Percentiles rank a stretch among this genome's conserved stretches.
Evolutionary conservation across 73 alveolate genomes (phyloP).

Genomic region (Tetrahymena thermophila): DNA sequence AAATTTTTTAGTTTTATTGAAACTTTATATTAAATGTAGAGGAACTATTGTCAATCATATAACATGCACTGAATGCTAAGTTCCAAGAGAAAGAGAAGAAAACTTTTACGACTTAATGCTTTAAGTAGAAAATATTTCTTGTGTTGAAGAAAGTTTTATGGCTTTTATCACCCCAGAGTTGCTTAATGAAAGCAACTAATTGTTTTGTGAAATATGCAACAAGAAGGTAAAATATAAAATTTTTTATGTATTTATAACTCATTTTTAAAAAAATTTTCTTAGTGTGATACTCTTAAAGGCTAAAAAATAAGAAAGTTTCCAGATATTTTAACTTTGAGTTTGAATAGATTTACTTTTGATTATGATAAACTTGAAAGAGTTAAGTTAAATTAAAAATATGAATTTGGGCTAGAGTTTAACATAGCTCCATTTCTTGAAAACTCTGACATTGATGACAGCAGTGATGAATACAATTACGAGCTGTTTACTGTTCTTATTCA

Average conservation of each 20-base stretch:
- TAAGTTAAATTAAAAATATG: constrained; percentile 81
- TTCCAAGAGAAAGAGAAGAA: constrained; percentile 69
- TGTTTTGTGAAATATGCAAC: constrained; percentile 80
- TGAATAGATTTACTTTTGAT: constrained; percentile 89
- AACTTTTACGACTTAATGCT: constrained; percentile 74
- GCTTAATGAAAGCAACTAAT: constrained; percentile 71
- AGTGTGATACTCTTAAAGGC: constrained; percentile 72
- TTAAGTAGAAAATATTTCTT: constrained; percentile 67
- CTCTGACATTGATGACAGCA: constrained; percentile 61
- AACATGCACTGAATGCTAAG: constrained; percentile 70
- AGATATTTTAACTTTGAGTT: constrained; percentile 70
- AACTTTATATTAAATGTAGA: constrained; percentile 43
- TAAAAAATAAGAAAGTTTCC: constrained; percentile 81
- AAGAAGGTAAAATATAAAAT: constrained; percentile 47
- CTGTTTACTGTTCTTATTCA: constrained; percentile 90
- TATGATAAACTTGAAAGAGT: constrained; percentile 79
- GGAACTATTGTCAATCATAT: constrained; percentile 68
- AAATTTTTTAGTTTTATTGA: background rate
- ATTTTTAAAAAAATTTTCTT: background rate
- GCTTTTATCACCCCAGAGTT: constrained; percentile 58
- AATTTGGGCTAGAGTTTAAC: constrained; percentile 90
- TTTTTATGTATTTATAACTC: background rate
- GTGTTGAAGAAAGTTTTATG: constrained; percentile 69
- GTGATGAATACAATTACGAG: constrained; percentile 58
- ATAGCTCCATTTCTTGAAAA: constrained; percentile 62